phyloP scores from a whole-genome alignment of 1,284 basidiomycete species.

The Anthracocystis setariae region DNA sequence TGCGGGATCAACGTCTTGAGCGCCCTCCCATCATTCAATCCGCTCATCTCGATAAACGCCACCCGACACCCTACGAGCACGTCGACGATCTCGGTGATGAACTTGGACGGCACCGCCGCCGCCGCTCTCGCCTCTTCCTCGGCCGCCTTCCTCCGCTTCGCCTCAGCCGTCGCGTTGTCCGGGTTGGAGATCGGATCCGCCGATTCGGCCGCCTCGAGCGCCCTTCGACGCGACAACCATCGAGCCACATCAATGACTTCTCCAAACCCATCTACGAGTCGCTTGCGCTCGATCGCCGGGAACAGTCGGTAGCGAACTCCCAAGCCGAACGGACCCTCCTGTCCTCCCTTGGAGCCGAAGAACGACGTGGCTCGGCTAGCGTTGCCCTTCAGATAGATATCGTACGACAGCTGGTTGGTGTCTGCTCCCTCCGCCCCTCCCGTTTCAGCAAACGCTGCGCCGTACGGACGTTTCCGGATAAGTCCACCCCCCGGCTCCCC shows the following conservation, averaged over 20 bases:
- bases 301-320: slow-evolving; percentile 92
- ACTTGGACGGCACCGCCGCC: slow-evolving; percentile 89
- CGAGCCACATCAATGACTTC: slow-evolving; percentile 86
- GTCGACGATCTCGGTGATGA: slow-evolving; percentile 78
- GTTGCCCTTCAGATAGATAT: slow-evolving; percentile 97
- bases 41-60: slow-evolving; percentile 93
- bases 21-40: slow-evolving; percentile 92
- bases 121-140: slow-evolving; percentile 22
- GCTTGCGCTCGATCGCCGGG: slow-evolving; percentile 91
- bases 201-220: slow-evolving; percentile 50
- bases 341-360: slow-evolving; percentile 73
- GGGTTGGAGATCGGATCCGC: slow-evolving; percentile 16
- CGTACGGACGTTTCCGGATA: slow-evolving; percentile 32
- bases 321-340: slow-evolving; percentile 70
- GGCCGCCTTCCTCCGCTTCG: slow-evolving; percentile 73
- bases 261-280: slow-evolving; percentile 92
- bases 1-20: slow-evolving; percentile 96
- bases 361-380: slow-evolving; percentile 80
- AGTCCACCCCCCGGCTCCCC: slow-evolving; percentile 15
- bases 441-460: slow-evolving; percentile 22
- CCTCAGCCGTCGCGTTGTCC: slow-evolving; percentile 70
- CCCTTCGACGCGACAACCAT: slow-evolving; percentile 69
- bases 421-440: slow-evolving; percentile 72
- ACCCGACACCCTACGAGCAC: slow-evolving; percentile 85
- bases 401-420: slow-evolving; percentile 80